phyloP scores from a whole-genome alignment of 116 monocot genomes.

The Trichopus zeylanicus region DNA sequence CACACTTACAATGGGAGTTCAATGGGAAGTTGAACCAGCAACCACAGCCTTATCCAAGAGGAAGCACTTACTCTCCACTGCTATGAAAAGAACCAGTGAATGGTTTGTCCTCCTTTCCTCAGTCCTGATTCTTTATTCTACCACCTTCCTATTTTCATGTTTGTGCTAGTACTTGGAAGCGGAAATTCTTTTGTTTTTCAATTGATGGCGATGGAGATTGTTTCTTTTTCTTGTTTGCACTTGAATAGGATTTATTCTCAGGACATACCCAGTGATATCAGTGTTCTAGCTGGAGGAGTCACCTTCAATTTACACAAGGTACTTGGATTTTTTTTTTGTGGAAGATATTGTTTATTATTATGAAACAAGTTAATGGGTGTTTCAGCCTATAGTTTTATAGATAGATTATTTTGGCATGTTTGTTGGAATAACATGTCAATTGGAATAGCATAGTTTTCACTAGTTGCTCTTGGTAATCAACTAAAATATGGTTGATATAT shows the following conservation, averaged over 20 bases:
- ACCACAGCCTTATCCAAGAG: constrained; percentile 23
- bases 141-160: not conserved
- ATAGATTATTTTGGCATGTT: not conserved
- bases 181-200: no score
- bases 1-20: constrained; percentile 8
- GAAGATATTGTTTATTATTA: no score
- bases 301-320: constrained; percentile 78
- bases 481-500: no score
- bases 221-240: constrained; percentile 11
- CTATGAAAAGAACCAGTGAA: constrained; percentile 69
- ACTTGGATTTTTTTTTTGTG: not conserved
- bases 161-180: no score
- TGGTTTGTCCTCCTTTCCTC: constrained; percentile 32
- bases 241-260: constrained; percentile 60
- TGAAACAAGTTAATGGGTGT: no score
- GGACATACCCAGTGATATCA: constrained; percentile 59
- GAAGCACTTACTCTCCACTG: constrained; percentile 33
- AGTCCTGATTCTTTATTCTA: not conserved
- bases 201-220: constrained; percentile 1
- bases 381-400: no score
- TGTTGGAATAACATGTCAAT: not conserved
- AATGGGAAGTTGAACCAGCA: constrained; percentile 9
- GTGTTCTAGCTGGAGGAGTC: constrained; percentile 37
- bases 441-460: no score
- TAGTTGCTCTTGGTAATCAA: no score